These are phyloP conservation scores for Buddleja alternifolia DNA, from an alignment of 257 asterid species.

Conservation along the genomic window DNA sequence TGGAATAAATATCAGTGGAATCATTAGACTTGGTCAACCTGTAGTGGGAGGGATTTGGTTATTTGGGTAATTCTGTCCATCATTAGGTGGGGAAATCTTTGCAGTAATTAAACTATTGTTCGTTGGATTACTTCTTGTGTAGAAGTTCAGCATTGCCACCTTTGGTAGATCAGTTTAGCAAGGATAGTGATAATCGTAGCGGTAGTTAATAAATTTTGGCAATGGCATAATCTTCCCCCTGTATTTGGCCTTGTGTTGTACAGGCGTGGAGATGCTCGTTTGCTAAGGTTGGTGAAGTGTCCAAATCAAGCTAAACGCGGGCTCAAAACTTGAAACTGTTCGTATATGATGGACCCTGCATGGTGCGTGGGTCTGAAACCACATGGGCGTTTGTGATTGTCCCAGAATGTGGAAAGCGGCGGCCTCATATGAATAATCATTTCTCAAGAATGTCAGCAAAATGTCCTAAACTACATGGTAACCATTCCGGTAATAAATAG, in stretches of 20 bases:
- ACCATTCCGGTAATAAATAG: not conserved
- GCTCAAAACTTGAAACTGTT: constrained; percentile 28
- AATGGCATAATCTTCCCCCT: constrained; percentile 70
- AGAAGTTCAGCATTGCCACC: constrained; percentile 42
- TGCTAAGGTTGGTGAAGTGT: constrained; percentile 49
- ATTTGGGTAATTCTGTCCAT: not conserved
- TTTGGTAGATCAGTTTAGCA: constrained; percentile 48
- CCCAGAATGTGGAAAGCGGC: too few species aligned
- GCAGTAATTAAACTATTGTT: constrained; percentile 19
- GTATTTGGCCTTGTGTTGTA: constrained; percentile 85
- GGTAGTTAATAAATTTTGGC: constrained; percentile 57
- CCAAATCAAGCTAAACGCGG: constrained; percentile 39
- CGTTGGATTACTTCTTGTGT: not conserved
- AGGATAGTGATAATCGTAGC: constrained; percentile 58
- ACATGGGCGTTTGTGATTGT: too few species aligned
- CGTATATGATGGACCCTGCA: constrained; percentile 36
- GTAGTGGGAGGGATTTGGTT: constrained; percentile 11
- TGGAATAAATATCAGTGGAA: not conserved
- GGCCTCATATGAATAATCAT: too few species aligned
- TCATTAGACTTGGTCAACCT: not conserved
- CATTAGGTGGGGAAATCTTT: constrained; percentile 25
- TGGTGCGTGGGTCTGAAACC: too few species aligned
- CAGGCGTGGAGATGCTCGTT: constrained; percentile 67
- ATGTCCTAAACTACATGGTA: not conserved
- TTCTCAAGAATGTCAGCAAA: not conserved